Evolutionary conservation across 306 rosid species (phyloP).

Genomic region (Pterocarpus macrocarpus): DNA sequence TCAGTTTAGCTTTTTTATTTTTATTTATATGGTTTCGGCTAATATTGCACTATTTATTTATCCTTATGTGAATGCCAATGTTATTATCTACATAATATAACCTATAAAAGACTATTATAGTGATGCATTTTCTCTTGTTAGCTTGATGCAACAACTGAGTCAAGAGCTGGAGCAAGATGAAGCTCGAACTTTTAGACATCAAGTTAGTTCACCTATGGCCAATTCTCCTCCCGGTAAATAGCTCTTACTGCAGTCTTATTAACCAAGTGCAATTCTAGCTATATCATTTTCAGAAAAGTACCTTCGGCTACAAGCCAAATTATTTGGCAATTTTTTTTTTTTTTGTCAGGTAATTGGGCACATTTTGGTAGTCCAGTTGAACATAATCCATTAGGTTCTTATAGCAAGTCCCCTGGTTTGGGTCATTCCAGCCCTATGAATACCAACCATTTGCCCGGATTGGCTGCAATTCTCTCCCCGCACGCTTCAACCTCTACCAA

Average conservation of each 20-base stretch:
- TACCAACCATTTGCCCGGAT: conserved; percentile 77
- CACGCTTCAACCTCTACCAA: conserved; percentile 72
- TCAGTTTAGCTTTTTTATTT: neutral
- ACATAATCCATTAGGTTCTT: conserved; percentile 67
- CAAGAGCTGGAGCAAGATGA: conserved; percentile 95
- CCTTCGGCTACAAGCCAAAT: conserved; percentile 37
- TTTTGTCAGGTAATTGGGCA: conserved; percentile 77
- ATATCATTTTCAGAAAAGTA: conserved; percentile 29
- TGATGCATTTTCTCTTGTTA: conserved; percentile 38
- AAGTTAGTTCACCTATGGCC: conserved; percentile 83
- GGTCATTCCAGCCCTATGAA: conserved; percentile 74
- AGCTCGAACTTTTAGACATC: conserved; percentile 68
- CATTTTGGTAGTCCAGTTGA: conserved; percentile 86
- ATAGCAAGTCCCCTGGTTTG: conserved; percentile 76
- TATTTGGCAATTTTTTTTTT: neutral
- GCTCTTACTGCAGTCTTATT: conserved; percentile 37
- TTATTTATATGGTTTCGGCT: too few relatives aligned
- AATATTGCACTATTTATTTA: neutral
- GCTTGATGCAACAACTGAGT: conserved; percentile 90
- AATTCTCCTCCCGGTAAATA: conserved; percentile 89
- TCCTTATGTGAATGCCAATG: neutral
- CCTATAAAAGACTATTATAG: conserved; percentile 14
- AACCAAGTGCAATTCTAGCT: conserved; percentile 16
- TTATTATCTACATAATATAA: conserved; percentile 22
- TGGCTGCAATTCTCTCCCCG: conserved; percentile 85